Percentiles rank a stretch among this genome's conserved stretches.
phyloP scores from a whole-genome alignment of 805 yeast species.

The Brettanomyces naardenensis region DNA sequence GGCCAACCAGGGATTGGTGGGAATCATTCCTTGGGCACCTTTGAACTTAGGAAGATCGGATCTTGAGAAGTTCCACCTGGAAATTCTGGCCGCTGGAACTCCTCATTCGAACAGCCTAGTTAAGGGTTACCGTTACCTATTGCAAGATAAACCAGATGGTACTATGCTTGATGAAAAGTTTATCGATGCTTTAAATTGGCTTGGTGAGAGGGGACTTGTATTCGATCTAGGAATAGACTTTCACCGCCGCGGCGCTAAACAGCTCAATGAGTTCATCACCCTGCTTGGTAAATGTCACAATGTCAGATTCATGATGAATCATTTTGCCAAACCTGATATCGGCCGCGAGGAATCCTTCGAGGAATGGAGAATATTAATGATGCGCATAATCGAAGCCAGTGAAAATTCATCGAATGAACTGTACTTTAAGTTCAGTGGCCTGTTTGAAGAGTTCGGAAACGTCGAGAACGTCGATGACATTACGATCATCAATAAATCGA shows the following conservation, averaged over 20 bases:
- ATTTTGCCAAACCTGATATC: slow-evolving; percentile 34
- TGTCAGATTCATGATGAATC: slow-evolving; percentile 31
- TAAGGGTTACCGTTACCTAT: slow-evolving; percentile 35
- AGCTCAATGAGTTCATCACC: slow-evolving; percentile 29
- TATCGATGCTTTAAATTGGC: slow-evolving; percentile 28
- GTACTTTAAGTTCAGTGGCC: slow-evolving; percentile 9
- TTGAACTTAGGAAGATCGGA: slow-evolving; percentile 24
- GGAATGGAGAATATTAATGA: slow-evolving; percentile 19
- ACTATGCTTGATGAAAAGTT: slow-evolving; percentile 25
- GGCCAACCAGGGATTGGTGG: slow-evolving; percentile 5
- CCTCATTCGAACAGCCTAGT: slow-evolving; percentile 9
- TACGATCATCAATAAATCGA: slow-evolving; percentile 13
- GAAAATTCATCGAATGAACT: slow-evolving; percentile 2
- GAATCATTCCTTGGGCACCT: slow-evolving; percentile 40
- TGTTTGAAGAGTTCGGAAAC: slow-evolving; percentile 8
- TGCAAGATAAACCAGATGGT: slow-evolving; percentile 34
- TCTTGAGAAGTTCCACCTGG: slow-evolving; percentile 13
- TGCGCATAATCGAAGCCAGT: slow-evolving; percentile 8
- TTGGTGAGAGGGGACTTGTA: slow-evolving; percentile 20
- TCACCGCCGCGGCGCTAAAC: slow-evolving; percentile 30
- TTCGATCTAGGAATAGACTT: slow-evolving; percentile 39
- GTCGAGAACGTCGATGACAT: too few species aligned
- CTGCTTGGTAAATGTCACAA: slow-evolving; percentile 22
- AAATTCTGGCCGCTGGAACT: slow-evolving; percentile 9
- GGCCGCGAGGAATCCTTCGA: slow-evolving; percentile 9